Base-by-base conservation (phyloP, 768 basidiomycete species). In the Pisolithus tinctorius region DNA sequence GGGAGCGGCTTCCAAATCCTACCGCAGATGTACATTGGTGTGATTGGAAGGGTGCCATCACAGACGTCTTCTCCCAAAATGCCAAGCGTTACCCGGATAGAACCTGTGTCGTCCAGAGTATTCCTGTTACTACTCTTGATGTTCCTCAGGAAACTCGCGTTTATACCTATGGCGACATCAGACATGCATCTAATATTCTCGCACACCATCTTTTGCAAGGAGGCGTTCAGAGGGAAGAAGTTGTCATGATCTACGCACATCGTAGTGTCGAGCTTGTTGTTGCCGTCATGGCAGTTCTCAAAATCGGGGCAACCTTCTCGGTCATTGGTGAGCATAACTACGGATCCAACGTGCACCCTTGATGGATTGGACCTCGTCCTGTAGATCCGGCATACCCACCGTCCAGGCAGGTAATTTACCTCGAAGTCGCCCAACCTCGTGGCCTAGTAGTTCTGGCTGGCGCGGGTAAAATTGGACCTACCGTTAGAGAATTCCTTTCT, bases 231-330 rank as follows among this genome's bases (percentile, higher is more conserved):
- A 76, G 91, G 31, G 95, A 94, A 62, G 96, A 99, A 56, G 93
- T 98, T 17, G 93, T 98, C 48, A 97, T 95, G 86, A 87, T 99
- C 17, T 99, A 98, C 63, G 95, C 95, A 2, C 85, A 96, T 61
- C 82, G 96, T 31, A 92, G 90, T 58, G 93, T 97, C 44, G 95
- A 99, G 66, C 84, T 99, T 48, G 90, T 96, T 2, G 88, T 98
- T 3, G 94, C 95, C 5, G 93, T 98, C 7, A 90, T 99, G 86
- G 96, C 91, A 23, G 84, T 94, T 34, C 77, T 98, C 55, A 97
- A 97, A 70, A 91, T 88, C 3, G 96, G 96, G 26, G 95, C 90
- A 1, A 93, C 90, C 4, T 97, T 99, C 72, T 94, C 90, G 43
- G 96, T 99, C 54, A 95, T 98, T 43, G 94, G 93, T 94, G 44